Evolutionary conservation across 306 rosid genomes (phyloP).

Genomic region (Trichosanthes cucumerina): DNA sequence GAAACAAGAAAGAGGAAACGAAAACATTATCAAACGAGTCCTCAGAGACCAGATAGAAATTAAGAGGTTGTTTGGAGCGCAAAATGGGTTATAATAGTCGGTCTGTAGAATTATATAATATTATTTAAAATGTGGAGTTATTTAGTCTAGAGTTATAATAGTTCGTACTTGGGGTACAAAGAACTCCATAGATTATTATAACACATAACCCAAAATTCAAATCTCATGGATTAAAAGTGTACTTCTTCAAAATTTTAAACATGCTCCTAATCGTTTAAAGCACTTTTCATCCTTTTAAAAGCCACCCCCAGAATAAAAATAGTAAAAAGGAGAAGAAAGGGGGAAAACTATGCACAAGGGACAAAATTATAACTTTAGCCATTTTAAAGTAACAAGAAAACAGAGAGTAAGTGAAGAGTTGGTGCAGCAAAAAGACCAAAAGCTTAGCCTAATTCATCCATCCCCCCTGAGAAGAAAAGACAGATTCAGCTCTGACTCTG

Average conservation of each 20-base stretch:
- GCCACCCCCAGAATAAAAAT: not conserved
- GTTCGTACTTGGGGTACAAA: too few species aligned
- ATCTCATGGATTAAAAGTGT: too few species aligned
- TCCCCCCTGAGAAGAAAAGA: conserved; percentile 8
- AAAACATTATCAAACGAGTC: too few species aligned
- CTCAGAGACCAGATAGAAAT: too few species aligned
- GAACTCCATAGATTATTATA: too few species aligned
- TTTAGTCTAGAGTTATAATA: too few species aligned
- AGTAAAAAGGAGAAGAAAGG: not conserved
- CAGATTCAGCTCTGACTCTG: not conserved
- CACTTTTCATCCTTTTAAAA: not conserved
- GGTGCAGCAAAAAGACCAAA: not conserved
- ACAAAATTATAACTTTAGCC: not conserved
- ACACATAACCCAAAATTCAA: too few species aligned
- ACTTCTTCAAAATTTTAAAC: not conserved
- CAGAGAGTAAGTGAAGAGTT: not conserved
- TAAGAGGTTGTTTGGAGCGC: too few species aligned
- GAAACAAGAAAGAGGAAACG: too few species aligned
- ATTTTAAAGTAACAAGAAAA: not conserved
- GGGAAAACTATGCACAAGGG: not conserved
- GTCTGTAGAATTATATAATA: too few species aligned
- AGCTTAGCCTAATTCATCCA: not conserved
- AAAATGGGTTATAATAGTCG: too few species aligned
- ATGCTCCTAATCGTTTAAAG: not conserved
- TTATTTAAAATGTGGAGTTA: too few species aligned